A percentile compares a stretch with the other conserved stretches of the same genome.
These are phyloP conservation scores for Pestalotiopsis sp. DNA, from an alignment of 2,329 filamentous ascomycete species.

Conservation along the genomic window DNA sequence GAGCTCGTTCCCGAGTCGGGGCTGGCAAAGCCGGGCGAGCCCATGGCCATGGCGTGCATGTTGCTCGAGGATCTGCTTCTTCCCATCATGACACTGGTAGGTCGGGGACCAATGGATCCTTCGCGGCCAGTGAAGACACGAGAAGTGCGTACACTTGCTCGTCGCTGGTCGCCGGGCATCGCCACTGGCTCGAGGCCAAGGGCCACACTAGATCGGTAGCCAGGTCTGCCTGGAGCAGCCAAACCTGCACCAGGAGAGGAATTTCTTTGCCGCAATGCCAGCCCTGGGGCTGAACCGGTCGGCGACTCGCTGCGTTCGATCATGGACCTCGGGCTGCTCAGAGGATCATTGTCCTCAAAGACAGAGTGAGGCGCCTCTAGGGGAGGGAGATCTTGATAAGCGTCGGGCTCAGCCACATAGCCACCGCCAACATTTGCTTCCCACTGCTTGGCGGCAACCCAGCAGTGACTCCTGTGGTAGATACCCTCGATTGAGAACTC, in stretches of 20 bases:
- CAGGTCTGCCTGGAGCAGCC: slow-evolving; percentile 21
- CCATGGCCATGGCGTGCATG: slow-evolving; percentile 22
- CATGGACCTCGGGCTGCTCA: slow-evolving; percentile 22
- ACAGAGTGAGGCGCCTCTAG: slow-evolving; percentile 33
- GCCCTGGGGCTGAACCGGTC: slow-evolving; percentile 25
- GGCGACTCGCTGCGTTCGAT: slow-evolving; percentile 31
- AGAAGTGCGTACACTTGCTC: slow-evolving; percentile 20
- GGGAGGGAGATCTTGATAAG: slow-evolving; percentile 17
- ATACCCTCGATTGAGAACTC: slow-evolving; percentile 42
- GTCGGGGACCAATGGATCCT: slow-evolving; percentile 24
- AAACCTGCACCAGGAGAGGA: slow-evolving; percentile 22
- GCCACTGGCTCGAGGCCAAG: slow-evolving; percentile 34
- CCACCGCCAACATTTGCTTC: slow-evolving; percentile 27
- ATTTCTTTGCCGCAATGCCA: slow-evolving; percentile 27
- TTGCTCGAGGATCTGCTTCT: slow-evolving; percentile 35
- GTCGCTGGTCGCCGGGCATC: slow-evolving; percentile 22
- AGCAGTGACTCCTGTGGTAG: slow-evolving; percentile 38
- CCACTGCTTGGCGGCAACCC: slow-evolving; percentile 36
- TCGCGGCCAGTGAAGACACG: slow-evolving; percentile 29
- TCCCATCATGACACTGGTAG: slow-evolving; percentile 26
- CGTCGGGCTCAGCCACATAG: slow-evolving; percentile 19
- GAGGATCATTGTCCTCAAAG: slow-evolving; percentile 33
- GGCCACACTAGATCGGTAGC: slow-evolving; percentile 34
- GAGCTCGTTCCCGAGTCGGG: slow-evolving; percentile 24
- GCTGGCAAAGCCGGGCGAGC: slow-evolving; percentile 20